phyloP scores from a whole-genome alignment of 2,329 filamentous ascomycete genomes.

The Colletotrichum sidae region DNA sequence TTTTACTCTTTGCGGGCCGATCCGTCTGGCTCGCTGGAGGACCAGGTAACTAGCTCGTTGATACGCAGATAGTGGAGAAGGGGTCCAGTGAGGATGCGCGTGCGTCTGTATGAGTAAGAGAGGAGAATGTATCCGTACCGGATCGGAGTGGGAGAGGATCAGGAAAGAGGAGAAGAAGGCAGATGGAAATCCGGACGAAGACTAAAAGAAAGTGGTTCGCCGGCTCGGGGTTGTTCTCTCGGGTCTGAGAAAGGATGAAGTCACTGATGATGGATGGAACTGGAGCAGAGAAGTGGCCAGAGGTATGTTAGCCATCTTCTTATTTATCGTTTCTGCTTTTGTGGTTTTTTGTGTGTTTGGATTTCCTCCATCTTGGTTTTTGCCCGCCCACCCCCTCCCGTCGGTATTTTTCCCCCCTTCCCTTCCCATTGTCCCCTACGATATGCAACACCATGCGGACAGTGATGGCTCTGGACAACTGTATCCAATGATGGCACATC shows the following conservation, averaged over 20 bases:
- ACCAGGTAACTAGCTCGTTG: conserved; percentile 17
- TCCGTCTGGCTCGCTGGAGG: conserved; percentile 28
- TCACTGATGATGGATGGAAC: conserved; percentile 26
- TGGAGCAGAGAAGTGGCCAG: conserved; percentile 17
- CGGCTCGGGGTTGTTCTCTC: conserved; percentile 18
- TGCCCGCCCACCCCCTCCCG: conserved; percentile 1
- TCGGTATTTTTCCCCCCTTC: conserved; percentile 13
- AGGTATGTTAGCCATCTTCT: conserved; percentile 37
- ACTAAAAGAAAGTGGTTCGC: conserved; percentile 33
- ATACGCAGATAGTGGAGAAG: conserved; percentile 30
- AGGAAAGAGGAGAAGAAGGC: conserved; percentile 6
- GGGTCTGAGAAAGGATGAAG: conserved; percentile 25
- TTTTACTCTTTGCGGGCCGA: conserved; percentile 21
- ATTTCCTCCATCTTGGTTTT: conserved; percentile 7
- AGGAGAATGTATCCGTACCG: too few species aligned
- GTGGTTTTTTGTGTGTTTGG: too few species aligned
- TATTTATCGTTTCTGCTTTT: conserved; percentile 27
- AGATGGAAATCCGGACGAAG: conserved; percentile 16
- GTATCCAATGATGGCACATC: conserved; percentile 31
- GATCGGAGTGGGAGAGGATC: background rate
- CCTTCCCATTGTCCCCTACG: conserved; percentile 21
- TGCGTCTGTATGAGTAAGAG: too few species aligned
- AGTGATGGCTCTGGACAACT: conserved; percentile 28
- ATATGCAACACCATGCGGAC: conserved; percentile 35
- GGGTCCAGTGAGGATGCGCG: too few species aligned